These are phyloP conservation scores for Trichoderma parareesei DNA, from an alignment of 495 filamentous ascomycete genomes.

Conservation along the genomic window DNA sequence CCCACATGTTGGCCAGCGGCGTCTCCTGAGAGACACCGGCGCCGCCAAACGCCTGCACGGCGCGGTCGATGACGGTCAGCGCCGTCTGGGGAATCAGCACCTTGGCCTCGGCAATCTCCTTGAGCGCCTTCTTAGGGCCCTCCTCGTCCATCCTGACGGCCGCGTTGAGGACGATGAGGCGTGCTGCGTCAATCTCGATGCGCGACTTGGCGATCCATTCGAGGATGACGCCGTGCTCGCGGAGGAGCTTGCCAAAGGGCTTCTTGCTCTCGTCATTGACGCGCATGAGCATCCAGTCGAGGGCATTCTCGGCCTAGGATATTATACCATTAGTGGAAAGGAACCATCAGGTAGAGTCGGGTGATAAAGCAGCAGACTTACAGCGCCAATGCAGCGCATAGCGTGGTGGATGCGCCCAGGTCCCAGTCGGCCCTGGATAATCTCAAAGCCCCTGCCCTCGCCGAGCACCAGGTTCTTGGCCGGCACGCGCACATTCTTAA, in stretches of 20 bases:
- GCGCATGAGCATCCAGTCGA: conserved; percentile 82
- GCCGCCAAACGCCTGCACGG: conserved; percentile 78
- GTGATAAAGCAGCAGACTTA: conserved; percentile 18
- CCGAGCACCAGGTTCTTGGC: conserved; percentile 72
- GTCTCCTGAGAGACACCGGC: conserved; percentile 88
- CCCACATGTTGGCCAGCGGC: conserved; percentile 81
- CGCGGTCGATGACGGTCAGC: conserved; percentile 74
- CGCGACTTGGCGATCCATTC: conserved; percentile 89
- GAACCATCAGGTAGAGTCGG: not conserved
- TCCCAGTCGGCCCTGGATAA: conserved; percentile 87
- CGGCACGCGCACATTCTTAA: conserved; percentile 78
- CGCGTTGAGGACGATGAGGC: conserved; percentile 79
- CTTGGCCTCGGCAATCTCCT: conserved; percentile 83
- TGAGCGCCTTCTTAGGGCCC: conserved; percentile 70
- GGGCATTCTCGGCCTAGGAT: conserved; percentile 59
- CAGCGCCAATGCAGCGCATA: conserved; percentile 80
- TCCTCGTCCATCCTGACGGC: conserved; percentile 81
- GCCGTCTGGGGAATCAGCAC: conserved; percentile 72
- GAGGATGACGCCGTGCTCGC: conserved; percentile 80
- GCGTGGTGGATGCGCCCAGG: conserved; percentile 91
- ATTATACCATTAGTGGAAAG: not conserved
- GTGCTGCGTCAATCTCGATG: conserved; percentile 82
- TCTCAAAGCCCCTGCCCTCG: conserved; percentile 89
- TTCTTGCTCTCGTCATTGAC: conserved; percentile 83
- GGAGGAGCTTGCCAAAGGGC: conserved; percentile 72